These are phyloP conservation scores for Chenopodium quinoa DNA, from an alignment of 148 eudicot genomes.

Conservation along the genomic window DNA sequence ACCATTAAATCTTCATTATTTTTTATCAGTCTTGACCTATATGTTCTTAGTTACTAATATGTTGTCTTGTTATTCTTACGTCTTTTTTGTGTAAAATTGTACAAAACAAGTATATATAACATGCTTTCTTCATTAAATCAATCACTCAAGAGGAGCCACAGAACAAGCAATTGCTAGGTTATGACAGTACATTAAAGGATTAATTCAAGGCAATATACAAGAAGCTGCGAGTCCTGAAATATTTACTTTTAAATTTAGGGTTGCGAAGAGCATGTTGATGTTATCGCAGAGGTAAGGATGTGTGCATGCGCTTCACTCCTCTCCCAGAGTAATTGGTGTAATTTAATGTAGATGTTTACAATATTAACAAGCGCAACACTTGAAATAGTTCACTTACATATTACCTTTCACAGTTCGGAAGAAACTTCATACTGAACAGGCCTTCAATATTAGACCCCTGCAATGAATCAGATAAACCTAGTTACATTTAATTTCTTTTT, in stretches of 20 bases:
- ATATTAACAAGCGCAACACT: background rate
- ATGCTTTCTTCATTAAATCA: slow-evolving; percentile 14
- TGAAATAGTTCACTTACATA: background rate
- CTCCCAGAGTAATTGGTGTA: background rate
- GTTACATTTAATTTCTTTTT: background rate
- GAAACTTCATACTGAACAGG: background rate
- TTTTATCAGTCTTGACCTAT: slow-evolving; percentile 22
- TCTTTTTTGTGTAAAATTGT: slow-evolving; percentile 33
- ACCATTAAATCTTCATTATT: background rate
- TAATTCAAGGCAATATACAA: background rate
- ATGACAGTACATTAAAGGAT: background rate
- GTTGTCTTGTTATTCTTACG: slow-evolving; percentile 14
- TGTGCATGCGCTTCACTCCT: background rate
- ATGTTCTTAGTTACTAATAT: slow-evolving; percentile 18
- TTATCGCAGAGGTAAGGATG: background rate
- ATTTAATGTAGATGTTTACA: too few relatives aligned
- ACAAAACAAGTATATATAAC: slow-evolving; percentile 24
- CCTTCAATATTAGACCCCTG: background rate
- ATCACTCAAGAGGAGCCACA: slow-evolving; percentile 8
- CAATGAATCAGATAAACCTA: background rate
- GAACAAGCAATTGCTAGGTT: background rate
- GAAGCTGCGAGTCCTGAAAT: background rate
- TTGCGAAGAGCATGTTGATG: background rate
- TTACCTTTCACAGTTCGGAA: background rate
- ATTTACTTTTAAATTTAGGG: background rate